Evolutionary conservation across 306 rosid genomes (phyloP), one percentile per base, ranked within the genome.

Genomic region (Gastrolobium bilobum): DNA sequence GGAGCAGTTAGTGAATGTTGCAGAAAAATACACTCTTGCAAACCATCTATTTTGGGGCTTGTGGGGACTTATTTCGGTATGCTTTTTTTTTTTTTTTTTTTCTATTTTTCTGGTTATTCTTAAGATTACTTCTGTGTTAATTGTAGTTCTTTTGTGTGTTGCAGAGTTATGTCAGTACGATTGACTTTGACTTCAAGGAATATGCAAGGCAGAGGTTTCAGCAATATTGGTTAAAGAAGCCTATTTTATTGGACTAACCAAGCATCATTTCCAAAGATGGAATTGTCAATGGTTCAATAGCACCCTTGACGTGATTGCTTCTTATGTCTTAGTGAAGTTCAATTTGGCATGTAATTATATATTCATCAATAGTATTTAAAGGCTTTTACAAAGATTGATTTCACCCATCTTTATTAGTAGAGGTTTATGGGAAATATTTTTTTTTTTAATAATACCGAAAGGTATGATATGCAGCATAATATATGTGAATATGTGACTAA

Each of bases 51-150:
- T 91, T 34, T 95, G 99, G 99, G 96, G 98, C 47, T 81, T 95
- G 75, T 95, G 99, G 99, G 99, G 97, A 67, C 85, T 93, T 51
- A 95, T 93, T 66, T 95, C 99, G 38, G 99, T 95, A 81, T 83
- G 77, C 6, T 65, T n/a, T 76, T 59, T 42, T 0, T 52, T 3
- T 63, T 44, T 15, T 31, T 2, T 5, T 48, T n/a, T 2, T 44
- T 20, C n/a, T 47, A 38, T 39, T 39, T 39, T 4, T 39, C 43
- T 20, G 26, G 26, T 26, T 67, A 40, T 10, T 46, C n/a, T 33
- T 13, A 37, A 61, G 30, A 7, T 60, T 51, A 40, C n/a, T 20
- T 61, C 0, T 62, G 51, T 34, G 10, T 29, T 73, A 26, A 9
- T 14, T 42, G 35, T 63, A 78, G 37, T 35, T 69, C 56, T 77